Base-by-base conservation (phyloP, 352 stramenopile species). In the Pythium coloratum region DNA sequence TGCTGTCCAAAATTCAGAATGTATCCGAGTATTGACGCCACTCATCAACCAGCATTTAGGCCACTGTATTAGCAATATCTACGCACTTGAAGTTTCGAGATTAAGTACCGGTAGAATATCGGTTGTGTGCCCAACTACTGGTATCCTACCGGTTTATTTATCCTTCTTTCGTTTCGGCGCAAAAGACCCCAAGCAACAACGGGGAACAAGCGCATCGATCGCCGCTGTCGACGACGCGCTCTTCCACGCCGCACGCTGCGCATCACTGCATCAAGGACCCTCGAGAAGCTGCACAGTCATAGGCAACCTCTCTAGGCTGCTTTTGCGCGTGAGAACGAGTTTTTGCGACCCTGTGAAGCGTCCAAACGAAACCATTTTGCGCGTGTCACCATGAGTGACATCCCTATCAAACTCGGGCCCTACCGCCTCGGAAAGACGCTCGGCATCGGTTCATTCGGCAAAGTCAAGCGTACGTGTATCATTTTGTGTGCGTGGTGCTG, bases 391-490 rank as follows among this genome's bases (percentile, higher is more conserved):
- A 44, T 44, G 36, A 44, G 36, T 12, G 36, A 44, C 12, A 14
- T 44, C 36, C 36, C 36, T 1, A 44, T 44, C 36, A 44, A 44
- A 14, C 91, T 99, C 34, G 97, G 97, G 46, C 92, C 98, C 69
- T 99, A 99, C 87, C 90, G 97, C 24, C 84, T 99, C 38, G 96
- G 96, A 62, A 99, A 99, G 77, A 99, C 98, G 75, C 86, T 99
- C 62, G 98, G 98, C 38, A 99, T 99, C 66, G 98, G 98, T 53
- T 98, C 97, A 36, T 99, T 99, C 77, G 98, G 97, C 64, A 99
- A 99, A 95, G 95, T 98, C 44, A 98, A 98, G 64, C 86, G 97
- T 99, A 83, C 81, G 91, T 88, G 53, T 16, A 38, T n/a, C 4
- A 12, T 12, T 16, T 12, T 56, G 5, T 16, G 24, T 40, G 46